These are phyloP conservation scores for Russula sp. DNA, from an alignment of 768 basidiomycete genomes.

Conservation along the genomic window DNA sequence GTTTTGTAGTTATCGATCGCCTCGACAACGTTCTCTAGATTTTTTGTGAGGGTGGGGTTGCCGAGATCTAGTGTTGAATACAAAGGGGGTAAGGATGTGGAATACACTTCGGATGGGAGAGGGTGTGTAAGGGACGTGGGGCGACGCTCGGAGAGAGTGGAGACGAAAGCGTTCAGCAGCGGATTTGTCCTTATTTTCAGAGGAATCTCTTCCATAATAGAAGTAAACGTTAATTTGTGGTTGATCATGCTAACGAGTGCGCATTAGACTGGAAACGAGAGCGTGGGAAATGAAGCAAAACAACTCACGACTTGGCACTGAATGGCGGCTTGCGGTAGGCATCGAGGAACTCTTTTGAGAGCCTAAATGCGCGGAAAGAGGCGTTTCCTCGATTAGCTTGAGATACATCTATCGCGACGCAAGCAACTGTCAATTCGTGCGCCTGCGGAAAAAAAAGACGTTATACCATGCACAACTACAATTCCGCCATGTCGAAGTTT, in stretches of 20 bases:
- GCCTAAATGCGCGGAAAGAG: constrained; percentile 81
- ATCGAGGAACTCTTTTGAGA: constrained; percentile 73
- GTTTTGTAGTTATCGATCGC: constrained; percentile 80
- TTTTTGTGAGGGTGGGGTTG: constrained; percentile 59
- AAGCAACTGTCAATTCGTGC: background rate
- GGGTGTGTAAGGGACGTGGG: constrained; percentile 35
- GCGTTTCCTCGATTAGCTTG: constrained; percentile 78
- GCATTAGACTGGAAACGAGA: background rate
- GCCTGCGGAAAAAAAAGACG: constrained; percentile 23
- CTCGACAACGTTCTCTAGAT: constrained; percentile 81
- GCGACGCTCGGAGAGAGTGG: constrained; percentile 49
- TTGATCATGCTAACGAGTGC: constrained; percentile 53
- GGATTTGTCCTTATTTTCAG: constrained; percentile 79
- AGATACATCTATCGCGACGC: constrained; percentile 52
- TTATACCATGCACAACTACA: constrained; percentile 73
- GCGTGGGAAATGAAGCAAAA: background rate
- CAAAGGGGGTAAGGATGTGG: constrained; percentile 46
- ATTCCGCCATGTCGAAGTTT: constrained; percentile 81
- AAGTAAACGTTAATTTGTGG: constrained; percentile 78
- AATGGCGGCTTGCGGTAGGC: constrained; percentile 82
- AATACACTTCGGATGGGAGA: constrained; percentile 31
- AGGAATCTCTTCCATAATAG: constrained; percentile 81
- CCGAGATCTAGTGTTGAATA: constrained; percentile 70
- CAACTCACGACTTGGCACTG: constrained; percentile 69
- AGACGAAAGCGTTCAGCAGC: constrained; percentile 73